phyloP scores from a whole-genome alignment of 768 basidiomycete species.

The Piloderma croceum region DNA sequence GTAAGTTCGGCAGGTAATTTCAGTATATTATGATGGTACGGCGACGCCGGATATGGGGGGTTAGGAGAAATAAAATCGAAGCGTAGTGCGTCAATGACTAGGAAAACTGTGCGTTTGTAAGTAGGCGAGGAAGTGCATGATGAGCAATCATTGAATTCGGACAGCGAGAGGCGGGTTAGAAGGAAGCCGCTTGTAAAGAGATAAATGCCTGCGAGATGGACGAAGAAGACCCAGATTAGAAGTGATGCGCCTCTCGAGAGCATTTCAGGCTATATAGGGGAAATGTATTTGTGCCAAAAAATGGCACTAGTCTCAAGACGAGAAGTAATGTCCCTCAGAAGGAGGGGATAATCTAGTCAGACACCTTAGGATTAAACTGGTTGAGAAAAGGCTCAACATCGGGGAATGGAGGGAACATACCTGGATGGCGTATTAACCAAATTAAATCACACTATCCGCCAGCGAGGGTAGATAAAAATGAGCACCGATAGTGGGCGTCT shows the following conservation, averaged over 20 bases:
- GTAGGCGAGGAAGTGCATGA: constrained; percentile 52
- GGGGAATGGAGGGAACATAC: too few species aligned
- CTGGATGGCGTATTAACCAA: too few species aligned
- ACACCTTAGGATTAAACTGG: too few species aligned
- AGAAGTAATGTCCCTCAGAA: too few species aligned
- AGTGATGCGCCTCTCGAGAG: constrained; percentile 27
- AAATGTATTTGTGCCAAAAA: too few species aligned
- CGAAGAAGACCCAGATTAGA: constrained; percentile 53
- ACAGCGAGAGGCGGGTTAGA: constrained; percentile 67
- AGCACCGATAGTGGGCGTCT: too few species aligned
- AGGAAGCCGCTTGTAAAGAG: constrained; percentile 93
- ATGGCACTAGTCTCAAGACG: too few species aligned
- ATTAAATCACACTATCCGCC: too few species aligned
- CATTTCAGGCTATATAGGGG: too few species aligned
- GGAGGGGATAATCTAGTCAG: too few species aligned
- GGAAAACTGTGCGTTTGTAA: constrained; percentile 73
- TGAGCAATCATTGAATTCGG: constrained; percentile 44
- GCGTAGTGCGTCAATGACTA: constrained; percentile 89
- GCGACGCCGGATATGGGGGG: constrained; percentile 54
- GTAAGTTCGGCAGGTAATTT: constrained; percentile 75
- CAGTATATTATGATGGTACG: constrained; percentile 77
- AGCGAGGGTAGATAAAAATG: too few species aligned
- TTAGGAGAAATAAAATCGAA: constrained; percentile 87
- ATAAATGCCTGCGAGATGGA: constrained; percentile 77
- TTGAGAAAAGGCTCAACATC: too few species aligned